Evolutionary conservation across 305 asterid species (phyloP).

Genomic region (Fraxinus paxiana): DNA sequence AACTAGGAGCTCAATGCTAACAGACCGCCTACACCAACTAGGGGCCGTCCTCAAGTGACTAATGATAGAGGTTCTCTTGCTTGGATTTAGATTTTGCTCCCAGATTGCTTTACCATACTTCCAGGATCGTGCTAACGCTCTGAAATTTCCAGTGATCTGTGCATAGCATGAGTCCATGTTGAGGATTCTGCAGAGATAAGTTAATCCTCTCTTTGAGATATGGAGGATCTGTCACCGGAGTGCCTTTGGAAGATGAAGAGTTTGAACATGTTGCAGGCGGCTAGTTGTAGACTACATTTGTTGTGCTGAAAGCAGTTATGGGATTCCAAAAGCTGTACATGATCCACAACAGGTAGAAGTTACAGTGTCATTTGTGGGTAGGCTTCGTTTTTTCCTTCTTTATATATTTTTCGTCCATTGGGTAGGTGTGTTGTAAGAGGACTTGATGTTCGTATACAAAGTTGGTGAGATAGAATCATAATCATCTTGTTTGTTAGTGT

Average conservation of each 20-base stretch:
- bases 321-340: constrained; percentile 22
- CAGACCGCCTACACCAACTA: constrained; percentile 96
- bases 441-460: constrained; percentile 26
- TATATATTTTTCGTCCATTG: constrained; percentile 22
- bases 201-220: constrained; percentile 21
- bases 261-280: constrained; percentile 5
- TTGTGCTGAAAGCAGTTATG: constrained; percentile 13
- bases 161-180: constrained; percentile 49
- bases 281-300: constrained; percentile 2
- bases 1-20: constrained; percentile 92
- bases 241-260: constrained; percentile 22
- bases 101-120: constrained; percentile 42
- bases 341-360: constrained; percentile 25
- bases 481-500: constrained; percentile 33
- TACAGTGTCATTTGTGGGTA: constrained; percentile 17
- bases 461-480: constrained; percentile 25
- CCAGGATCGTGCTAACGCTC: constrained; percentile 57
- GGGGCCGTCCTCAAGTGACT: constrained; percentile 96
- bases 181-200: constrained; percentile 25
- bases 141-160: constrained; percentile 63
- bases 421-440: constrained; percentile 33
- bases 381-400: constrained; percentile 20
- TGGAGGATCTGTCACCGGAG: constrained; percentile 25
- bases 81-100: constrained; percentile 69
- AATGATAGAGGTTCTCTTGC: constrained; percentile 96